Base-by-base conservation (phyloP, 2,329 filamentous ascomycete genomes). In the Cryphonectria parasitica region DNA sequence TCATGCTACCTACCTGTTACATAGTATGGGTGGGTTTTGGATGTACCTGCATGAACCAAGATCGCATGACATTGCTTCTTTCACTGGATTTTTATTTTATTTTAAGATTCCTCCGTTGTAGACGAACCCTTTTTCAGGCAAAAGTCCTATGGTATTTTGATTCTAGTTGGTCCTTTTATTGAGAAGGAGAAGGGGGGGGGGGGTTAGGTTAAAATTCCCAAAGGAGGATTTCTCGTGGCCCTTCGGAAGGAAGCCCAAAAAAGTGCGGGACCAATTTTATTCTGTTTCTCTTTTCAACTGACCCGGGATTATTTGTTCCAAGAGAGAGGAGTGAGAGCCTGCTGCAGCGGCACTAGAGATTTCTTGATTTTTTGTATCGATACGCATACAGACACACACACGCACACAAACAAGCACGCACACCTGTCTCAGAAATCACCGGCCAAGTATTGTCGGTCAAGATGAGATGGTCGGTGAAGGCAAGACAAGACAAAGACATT, bases 391-490 rank as follows among this genome's bases (percentile, higher is more conserved):
- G 45, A 49, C 45, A 15, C 39, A 15, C 39, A 13, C 39, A n/a
- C 19, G n/a, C 39, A 49, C 6, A 49, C 43, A 45, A 17, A 22
- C 43, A 45, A 22, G 17, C 7, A 49, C 45, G 45, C 22, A 22
- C 45, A 49, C 45, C 45, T 49, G 45, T 49, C 45, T 49, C 45
- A 49, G 45, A 49, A 49, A n/a, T 49, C 45, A n/a, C 45, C 19
- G 45, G 19, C 45, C 45, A 49, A 49, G 45, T 19, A 49, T 22
- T 49, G 45, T 49, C 45, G 45, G 45, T 49, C 45, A 49, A 49
- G 45, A 49, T 49, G 45, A 49, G 45, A 49, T 49, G 45, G 45
- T 49, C 45, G 45, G 45, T 49, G 45, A 49, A 49, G 45, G 45
- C 45, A 49, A 49, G 45, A 49, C 45, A 49, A 49, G 45, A 49